These are phyloP conservation scores for Neurospora sp. DNA, from an alignment of 495 filamentous ascomycete species.

Conservation along the genomic window DNA sequence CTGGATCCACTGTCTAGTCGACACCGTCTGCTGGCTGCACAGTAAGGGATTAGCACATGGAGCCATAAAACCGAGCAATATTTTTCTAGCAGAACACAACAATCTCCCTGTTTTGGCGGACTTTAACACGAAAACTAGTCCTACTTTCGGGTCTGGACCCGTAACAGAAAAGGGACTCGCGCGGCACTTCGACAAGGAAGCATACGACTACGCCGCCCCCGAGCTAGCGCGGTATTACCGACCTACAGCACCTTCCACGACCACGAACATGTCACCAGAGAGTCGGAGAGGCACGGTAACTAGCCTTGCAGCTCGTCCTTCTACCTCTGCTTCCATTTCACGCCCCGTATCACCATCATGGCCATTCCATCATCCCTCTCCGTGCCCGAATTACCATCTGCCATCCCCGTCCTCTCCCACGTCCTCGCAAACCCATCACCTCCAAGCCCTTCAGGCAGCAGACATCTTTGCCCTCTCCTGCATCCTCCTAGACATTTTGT, in stretches of 20 bases:
- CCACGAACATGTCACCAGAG: neutral
- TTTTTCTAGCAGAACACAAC: neutral
- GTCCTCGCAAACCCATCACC: constrained; percentile 19
- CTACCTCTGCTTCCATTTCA: constrained; percentile 19
- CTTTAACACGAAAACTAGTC: neutral
- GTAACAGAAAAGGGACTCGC: neutral
- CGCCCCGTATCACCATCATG: neutral
- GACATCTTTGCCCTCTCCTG: constrained; percentile 76
- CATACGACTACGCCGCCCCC: constrained; percentile 80
- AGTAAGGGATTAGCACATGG: constrained; percentile 61
- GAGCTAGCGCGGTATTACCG: constrained; percentile 35
- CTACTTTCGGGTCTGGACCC: neutral
- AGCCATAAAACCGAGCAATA: constrained; percentile 55
- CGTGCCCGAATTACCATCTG: neutral
- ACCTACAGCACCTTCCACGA: neutral
- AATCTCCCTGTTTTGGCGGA: neutral
- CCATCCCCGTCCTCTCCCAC: neutral
- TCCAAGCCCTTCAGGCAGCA: constrained; percentile 35
- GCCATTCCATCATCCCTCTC: neutral
- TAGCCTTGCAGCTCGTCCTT: constrained; percentile 18
- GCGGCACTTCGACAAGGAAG: constrained; percentile 54
- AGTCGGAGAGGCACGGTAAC: neutral
- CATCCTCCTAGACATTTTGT: constrained; percentile 60
- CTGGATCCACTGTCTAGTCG: constrained; percentile 81
- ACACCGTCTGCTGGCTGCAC: constrained; percentile 71